phyloP scores from a whole-genome alignment of 768 basidiomycete genomes.

The Kwoniella sp. region DNA sequence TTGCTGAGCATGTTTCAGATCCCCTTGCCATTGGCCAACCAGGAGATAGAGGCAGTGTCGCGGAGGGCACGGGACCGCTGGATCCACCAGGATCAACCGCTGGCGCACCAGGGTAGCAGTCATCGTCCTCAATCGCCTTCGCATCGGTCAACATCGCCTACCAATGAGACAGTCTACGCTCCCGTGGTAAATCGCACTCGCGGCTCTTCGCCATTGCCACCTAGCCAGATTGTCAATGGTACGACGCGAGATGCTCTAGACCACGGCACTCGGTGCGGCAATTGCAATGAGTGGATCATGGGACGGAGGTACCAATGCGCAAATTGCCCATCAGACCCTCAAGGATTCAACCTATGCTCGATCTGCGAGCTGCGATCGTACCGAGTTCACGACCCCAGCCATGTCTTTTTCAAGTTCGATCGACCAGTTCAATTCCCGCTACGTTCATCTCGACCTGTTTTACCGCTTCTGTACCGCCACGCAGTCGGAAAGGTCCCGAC shows the following conservation, averaged over 20 bases:
- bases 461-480: conserved; percentile 57
- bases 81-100: conserved; percentile 67
- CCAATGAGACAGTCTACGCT: conserved; percentile 64
- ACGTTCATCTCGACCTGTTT: conserved; percentile 58
- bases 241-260: conserved; percentile 30
- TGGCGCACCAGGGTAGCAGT: too few species aligned
- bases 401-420: conserved; percentile 82
- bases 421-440: conserved; percentile 68
- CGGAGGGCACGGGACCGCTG: conserved; percentile 69
- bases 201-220: neutral
- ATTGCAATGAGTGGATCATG: conserved; percentile 55
- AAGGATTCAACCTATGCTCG: conserved; percentile 73
- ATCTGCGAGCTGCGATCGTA: conserved; percentile 76
- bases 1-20: conserved; percentile 56
- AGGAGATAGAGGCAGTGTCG: conserved; percentile 72
- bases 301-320: conserved; percentile 86
- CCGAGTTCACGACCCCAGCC: conserved; percentile 71
- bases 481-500: conserved; percentile 24
- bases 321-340: conserved; percentile 72
- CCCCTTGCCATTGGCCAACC: conserved; percentile 70
- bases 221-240: neutral
- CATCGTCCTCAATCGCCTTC: too few species aligned
- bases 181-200: conserved; percentile 4
- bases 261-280: conserved; percentile 33
- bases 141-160: conserved; percentile 63